Evolutionary conservation across 805 yeast species (phyloP), one percentile per base, ranked within the genome.

Genomic region (Wickerhamiella spandovensis): DNA sequence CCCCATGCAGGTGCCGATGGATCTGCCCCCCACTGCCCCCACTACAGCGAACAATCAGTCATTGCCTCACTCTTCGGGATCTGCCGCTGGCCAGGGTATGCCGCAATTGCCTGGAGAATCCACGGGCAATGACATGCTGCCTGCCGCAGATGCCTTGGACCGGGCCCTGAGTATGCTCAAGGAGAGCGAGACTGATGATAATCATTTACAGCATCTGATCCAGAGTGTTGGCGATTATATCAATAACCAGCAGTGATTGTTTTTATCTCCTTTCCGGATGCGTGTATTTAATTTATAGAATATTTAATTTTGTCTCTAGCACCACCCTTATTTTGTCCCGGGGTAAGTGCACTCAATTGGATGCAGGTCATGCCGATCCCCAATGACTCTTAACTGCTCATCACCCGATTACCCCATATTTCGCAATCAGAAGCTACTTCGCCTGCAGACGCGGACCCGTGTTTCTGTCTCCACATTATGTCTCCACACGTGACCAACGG

Each of bases 151-250:
- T 6, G 54, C 51, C 2, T 38, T 51, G 18, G 54, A 51, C 37
- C 47, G 47, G 30, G 54, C 54, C 2, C 44, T 51, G 12, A 44
- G 20, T 25, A 38, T 51, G 51, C 35, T 47, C 20, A 39, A 42
- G 17, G 46, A 49, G 41, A 43, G 28, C 48, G 44, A 44, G 35
- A 12, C 44, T 38, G 52, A 54, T 23, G 61, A 53, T 17, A 51
- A 52, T 12, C 53, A 59, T 17, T 51, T 61, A 21, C 61, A 59
- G 52, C 54, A 53, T 42, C 53, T 60, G 38, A 48, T 61, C 22
- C 63, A 60, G 48, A 59, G 58, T 38, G 63, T 61, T 17, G 63
- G 62, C 30, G 61, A 57, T 32, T 61, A 55, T 42, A 61, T 61
- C 51, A 55, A 54, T 52, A 48, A 54, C 53, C 53, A 54, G 46